Evolutionary conservation across 371 early-diverging fungal species (phyloP).

Genomic region (Phascolomyces articulosus): DNA sequence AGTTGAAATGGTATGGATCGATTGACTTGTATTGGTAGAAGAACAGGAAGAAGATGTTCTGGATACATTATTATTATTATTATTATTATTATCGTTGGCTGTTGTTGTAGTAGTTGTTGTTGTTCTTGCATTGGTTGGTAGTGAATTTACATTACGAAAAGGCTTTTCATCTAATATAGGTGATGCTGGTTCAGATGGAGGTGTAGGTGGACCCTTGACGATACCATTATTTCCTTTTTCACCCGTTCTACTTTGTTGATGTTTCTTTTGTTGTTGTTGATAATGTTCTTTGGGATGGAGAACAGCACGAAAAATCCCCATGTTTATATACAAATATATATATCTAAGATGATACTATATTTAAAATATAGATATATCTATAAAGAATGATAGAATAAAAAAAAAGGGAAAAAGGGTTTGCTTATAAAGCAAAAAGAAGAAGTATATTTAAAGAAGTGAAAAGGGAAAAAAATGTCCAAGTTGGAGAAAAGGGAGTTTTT

Average conservation of each 20-base stretch:
- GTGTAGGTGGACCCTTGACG: not conserved
- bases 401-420: not conserved
- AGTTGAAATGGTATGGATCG: not conserved
- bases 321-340: too few relatives aligned
- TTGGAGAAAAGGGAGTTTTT: not conserved
- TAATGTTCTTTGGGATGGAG: not conserved
- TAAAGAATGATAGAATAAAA: not conserved
- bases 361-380: not conserved
- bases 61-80: too few relatives aligned
- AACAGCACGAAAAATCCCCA: slow-evolving; percentile 1
- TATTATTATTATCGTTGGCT: too few relatives aligned
- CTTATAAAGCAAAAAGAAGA: not conserved
- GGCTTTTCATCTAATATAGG: not conserved
- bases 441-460: not conserved
- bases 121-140: not conserved
- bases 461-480: not conserved
- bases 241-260: not conserved
- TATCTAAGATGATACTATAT: too few relatives aligned
- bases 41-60: not conserved
- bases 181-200: not conserved
- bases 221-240: too few relatives aligned
- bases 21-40: not conserved
- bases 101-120: not conserved
- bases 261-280: not conserved
- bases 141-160: not conserved